Conservation (phyloP, 2,329 filamentous ascomycete species). For the Xylariaceae sp. region DNA sequence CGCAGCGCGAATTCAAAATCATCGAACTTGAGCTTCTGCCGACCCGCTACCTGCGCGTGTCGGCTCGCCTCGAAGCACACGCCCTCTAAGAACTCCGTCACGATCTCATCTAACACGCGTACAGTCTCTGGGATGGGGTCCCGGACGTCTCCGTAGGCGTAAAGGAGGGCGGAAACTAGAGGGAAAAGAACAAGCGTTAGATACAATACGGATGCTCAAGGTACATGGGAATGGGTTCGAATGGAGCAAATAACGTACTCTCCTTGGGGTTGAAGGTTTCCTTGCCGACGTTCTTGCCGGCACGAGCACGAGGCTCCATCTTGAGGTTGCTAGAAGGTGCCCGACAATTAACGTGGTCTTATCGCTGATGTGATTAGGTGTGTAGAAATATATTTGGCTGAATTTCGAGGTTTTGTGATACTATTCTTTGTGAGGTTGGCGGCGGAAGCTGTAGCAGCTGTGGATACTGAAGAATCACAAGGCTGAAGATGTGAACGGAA, state of each 20-base stretch:
- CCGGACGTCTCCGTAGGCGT: constrained; percentile 78
- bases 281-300: constrained; percentile 80
- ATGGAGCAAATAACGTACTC: constrained; percentile 54
- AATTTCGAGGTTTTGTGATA: background rate
- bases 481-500: too few relatives aligned
- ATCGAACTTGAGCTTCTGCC: constrained; percentile 97
- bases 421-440: background rate
- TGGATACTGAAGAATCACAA: too few relatives aligned
- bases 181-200: constrained; percentile 24
- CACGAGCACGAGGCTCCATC: constrained; percentile 78
- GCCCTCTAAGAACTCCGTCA: constrained; percentile 95
- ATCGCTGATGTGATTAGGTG: background rate
- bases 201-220: background rate
- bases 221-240: background rate
- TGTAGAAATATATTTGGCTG: background rate
- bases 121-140: constrained; percentile 84
- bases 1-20: constrained; percentile 96
- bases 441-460: background rate
- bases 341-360: background rate
- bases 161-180: constrained; percentile 75
- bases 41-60: constrained; percentile 82
- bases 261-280: constrained; percentile 80
- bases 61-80: constrained; percentile 89
- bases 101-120: constrained; percentile 88
- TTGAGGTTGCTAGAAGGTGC: constrained; percentile 5